Evolutionary conservation across 352 stramenopile species (phyloP).

Genomic region (Pythium dissimile): DNA sequence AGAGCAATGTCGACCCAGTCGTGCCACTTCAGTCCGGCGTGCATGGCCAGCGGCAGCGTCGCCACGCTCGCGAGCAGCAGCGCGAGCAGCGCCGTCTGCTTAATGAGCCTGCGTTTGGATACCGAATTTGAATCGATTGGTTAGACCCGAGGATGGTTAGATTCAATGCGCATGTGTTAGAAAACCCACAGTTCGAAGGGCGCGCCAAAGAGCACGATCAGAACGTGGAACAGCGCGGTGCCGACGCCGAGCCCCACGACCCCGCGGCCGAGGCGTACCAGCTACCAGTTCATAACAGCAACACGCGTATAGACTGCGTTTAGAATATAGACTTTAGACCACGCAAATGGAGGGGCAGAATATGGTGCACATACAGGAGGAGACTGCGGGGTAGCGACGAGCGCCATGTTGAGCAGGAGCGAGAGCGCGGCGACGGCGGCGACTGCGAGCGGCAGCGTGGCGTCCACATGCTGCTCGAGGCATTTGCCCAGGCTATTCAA

Average conservation of each 20-base stretch:
- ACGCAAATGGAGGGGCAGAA: too few relatives aligned
- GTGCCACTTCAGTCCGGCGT: conserved; percentile 28
- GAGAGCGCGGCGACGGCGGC: conserved; percentile 24
- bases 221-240: conserved; percentile 44
- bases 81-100: conserved; percentile 60
- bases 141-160: too few relatives aligned
- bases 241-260: conserved; percentile 34
- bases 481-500: conserved; percentile 10
- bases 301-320: background rate
- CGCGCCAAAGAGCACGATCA: conserved; percentile 73
- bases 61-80: conserved; percentile 49
- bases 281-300: background rate
- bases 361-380: background rate
- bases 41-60: conserved; percentile 41
- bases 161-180: too few relatives aligned
- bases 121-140: too few relatives aligned
- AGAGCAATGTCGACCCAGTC: conserved; percentile 58
- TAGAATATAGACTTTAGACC: background rate
- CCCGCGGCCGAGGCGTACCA: background rate
- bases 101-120: conserved; percentile 37
- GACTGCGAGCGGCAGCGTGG: conserved; percentile 38
- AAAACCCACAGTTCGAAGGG: conserved; percentile 59
- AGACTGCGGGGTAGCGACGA: conserved; percentile 14
- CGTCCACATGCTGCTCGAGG: conserved; percentile 49
- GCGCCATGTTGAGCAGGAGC: conserved; percentile 25